Percentiles rank a stretch among this genome's conserved stretches.
These are phyloP conservation scores for Coniferiporia sulphurascens DNA, from an alignment of 1,284 basidiomycete genomes.

Conservation along the genomic window DNA sequence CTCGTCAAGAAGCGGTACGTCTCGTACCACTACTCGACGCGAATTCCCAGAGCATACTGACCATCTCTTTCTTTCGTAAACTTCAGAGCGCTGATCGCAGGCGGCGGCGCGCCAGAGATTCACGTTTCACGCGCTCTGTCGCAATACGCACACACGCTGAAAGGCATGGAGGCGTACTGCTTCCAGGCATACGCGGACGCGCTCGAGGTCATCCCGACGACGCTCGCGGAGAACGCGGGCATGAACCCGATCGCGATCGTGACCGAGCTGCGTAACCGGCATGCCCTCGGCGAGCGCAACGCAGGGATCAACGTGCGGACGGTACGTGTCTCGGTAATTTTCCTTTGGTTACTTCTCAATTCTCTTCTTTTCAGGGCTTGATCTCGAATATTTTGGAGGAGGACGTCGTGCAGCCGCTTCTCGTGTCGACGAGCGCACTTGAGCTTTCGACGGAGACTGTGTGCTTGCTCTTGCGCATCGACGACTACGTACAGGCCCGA, in stretches of 20 bases:
- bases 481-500: slow-evolving; percentile 87
- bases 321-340: slow-evolving; percentile 40
- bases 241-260: slow-evolving; percentile 98
- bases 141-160: slow-evolving; percentile 90
- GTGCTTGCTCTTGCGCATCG: slow-evolving; percentile 93
- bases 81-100: slow-evolving; percentile 86
- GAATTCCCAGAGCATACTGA: not conserved
- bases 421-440: slow-evolving; percentile 94
- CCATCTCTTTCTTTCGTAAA: slow-evolving; percentile 13
- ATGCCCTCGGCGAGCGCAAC: slow-evolving; percentile 90
- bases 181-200: slow-evolving; percentile 99
- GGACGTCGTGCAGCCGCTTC: slow-evolving; percentile 93
- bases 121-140: slow-evolving; percentile 93
- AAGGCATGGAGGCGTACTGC: slow-evolving; percentile 99
- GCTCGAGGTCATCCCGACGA: slow-evolving; percentile 96
- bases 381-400: slow-evolving; percentile 97
- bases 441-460: slow-evolving; percentile 97
- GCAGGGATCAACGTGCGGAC: slow-evolving; percentile 99
- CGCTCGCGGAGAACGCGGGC: slow-evolving; percentile 97
- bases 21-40: not conserved
- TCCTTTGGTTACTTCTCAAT: not conserved
- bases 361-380: slow-evolving; percentile 57
- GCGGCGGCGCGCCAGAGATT: slow-evolving; percentile 97
- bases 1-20: slow-evolving; percentile 94
- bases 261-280: slow-evolving; percentile 95